Conservation (phyloP, 768 basidiomycete genomes). For the Podaxis sp. region DNA sequence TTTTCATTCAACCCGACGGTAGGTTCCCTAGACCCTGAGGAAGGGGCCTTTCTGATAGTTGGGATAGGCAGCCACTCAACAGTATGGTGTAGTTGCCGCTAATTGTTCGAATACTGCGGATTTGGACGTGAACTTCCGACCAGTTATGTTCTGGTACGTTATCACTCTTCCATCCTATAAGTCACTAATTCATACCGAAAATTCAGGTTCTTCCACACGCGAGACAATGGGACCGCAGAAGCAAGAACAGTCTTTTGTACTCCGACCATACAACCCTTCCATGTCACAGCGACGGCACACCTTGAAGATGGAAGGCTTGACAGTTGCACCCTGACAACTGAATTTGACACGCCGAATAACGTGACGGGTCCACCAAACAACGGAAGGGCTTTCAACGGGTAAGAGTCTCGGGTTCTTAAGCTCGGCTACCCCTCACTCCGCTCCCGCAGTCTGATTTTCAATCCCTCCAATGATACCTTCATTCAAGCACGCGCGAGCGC, state of each 20-base stretch:
- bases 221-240: slow-evolving; percentile 32
- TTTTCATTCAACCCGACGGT: slow-evolving; percentile 39
- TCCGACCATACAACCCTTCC: slow-evolving; percentile 46
- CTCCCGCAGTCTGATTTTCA: slow-evolving; percentile 41
- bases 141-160: slow-evolving; percentile 68
- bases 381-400: slow-evolving; percentile 64
- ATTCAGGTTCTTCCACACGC: slow-evolving; percentile 40
- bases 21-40: slow-evolving; percentile 2
- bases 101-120: slow-evolving; percentile 31
- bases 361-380: slow-evolving; percentile 46
- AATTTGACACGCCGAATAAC: slow-evolving; percentile 43
- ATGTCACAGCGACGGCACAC: slow-evolving; percentile 42
- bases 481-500: slow-evolving; percentile 51
- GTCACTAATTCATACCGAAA: neutral
- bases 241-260: slow-evolving; percentile 57
- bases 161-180: neutral
- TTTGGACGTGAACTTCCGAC: slow-evolving; percentile 36
- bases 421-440: neutral
- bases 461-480: slow-evolving; percentile 39
- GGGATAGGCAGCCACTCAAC: slow-evolving; percentile 36
- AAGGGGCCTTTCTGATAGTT: neutral
- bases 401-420: slow-evolving; percentile 15
- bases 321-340: slow-evolving; percentile 31
- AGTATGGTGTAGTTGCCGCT: slow-evolving; percentile 48
- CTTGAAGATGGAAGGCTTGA: slow-evolving; percentile 43